A percentile compares a stretch with the other conserved stretches of the same genome.
Conservation (phyloP, 2,329 filamentous ascomycete species). For the Coccinonectria pachysandricola region DNA sequence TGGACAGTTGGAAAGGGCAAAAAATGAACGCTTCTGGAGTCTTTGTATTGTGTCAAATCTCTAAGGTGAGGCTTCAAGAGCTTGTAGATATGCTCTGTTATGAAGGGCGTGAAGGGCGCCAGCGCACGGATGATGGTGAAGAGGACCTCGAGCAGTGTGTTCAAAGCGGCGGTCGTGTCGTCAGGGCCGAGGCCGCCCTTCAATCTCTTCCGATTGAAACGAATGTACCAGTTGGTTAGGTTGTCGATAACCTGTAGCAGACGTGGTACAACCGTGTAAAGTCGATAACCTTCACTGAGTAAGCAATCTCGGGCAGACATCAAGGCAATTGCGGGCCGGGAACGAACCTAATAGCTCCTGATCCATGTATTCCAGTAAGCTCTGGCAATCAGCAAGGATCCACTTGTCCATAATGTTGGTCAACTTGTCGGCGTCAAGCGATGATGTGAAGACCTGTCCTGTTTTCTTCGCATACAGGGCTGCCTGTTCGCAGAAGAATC, state of each 20-base stretch:
- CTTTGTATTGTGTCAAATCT: constrained; percentile 49
- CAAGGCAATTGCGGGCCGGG: not conserved
- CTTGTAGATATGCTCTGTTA: constrained; percentile 80
- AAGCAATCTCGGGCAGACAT: not conserved
- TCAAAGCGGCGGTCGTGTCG: constrained; percentile 73
- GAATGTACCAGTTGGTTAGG: constrained; percentile 87
- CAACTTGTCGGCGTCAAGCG: constrained; percentile 7
- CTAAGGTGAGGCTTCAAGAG: constrained; percentile 71
- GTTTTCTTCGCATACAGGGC: constrained; percentile 12
- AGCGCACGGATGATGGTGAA: constrained; percentile 72
- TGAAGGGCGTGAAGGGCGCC: constrained; percentile 81
- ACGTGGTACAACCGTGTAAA: constrained; percentile 77
- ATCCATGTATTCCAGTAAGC: constrained; percentile 75
- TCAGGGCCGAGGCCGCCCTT: constrained; percentile 60
- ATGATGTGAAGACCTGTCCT: constrained; percentile 10
- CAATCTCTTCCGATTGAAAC: constrained; percentile 73
- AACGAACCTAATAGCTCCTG: constrained; percentile 66
- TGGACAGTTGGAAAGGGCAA: constrained; percentile 71
- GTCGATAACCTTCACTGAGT: constrained; percentile 43
- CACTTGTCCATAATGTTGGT: constrained; percentile 69
- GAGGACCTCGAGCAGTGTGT: constrained; percentile 82
- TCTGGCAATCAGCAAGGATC: constrained; percentile 81
- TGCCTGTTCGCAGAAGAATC: constrained; percentile 18
- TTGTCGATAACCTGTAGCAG: constrained; percentile 71
- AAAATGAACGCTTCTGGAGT: constrained; percentile 77